phyloP scores from a whole-genome alignment of 2,329 filamentous ascomycete genomes.

The Teratosphaeria nubilosa region DNA sequence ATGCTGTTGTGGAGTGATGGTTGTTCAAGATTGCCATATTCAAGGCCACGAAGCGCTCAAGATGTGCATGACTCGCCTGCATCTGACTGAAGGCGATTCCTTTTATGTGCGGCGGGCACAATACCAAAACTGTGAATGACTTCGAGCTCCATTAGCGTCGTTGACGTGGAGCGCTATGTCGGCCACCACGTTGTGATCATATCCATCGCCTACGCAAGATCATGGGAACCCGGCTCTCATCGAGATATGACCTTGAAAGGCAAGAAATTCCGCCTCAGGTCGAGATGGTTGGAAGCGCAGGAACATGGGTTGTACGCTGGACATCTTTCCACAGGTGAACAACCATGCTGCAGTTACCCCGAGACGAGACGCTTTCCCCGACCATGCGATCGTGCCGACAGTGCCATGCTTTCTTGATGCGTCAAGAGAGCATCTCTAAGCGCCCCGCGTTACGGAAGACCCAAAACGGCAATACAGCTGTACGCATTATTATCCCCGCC shows the following conservation, averaged over 20 bases:
- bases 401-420: not conserved
- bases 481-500: slow-evolving; percentile 12
- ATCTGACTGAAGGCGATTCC: no score
- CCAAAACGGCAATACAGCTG: not conserved
- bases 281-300: not conserved
- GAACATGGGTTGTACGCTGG: not conserved
- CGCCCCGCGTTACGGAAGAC: not conserved
- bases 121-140: no score
- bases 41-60: no score
- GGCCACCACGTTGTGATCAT: not conserved
- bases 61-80: no score
- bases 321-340: not conserved
- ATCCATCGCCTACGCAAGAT: not conserved
- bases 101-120: no score
- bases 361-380: not conserved
- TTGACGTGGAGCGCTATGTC: not conserved
- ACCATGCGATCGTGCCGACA: not conserved
- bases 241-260: not conserved
- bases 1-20: not conserved
- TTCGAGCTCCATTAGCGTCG: no score
- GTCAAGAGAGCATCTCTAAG: not conserved
- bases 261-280: not conserved
- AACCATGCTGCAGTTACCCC: not conserved
- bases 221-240: not conserved
- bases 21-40: not conserved